These are phyloP conservation scores for Ascochyta pisi DNA, from an alignment of 2,329 filamentous ascomycete species.

Conservation along the genomic window DNA sequence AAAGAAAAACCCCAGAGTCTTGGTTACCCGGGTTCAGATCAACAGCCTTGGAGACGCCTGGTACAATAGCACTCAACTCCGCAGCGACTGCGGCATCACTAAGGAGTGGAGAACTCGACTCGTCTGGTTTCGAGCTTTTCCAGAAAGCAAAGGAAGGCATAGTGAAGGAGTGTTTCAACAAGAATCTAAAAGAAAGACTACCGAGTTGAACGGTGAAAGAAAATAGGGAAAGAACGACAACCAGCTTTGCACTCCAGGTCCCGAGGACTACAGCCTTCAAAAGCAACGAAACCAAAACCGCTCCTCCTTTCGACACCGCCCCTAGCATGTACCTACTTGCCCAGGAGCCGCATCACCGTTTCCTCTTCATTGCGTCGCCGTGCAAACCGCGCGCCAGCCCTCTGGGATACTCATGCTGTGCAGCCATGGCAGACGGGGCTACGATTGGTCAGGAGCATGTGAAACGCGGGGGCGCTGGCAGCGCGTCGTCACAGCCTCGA, in stretches of 20 bases:
- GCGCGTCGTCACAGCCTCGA: background rate
- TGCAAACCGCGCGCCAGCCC: background rate
- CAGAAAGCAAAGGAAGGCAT: constrained; percentile 36
- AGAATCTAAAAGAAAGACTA: background rate
- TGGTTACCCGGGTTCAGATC: constrained; percentile 24
- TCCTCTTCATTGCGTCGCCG: constrained; percentile 13
- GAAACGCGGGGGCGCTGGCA: constrained; percentile 10
- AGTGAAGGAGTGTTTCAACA: constrained; percentile 3
- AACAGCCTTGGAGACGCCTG: constrained; percentile 3
- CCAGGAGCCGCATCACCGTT: constrained; percentile 23
- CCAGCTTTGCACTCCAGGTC: background rate
- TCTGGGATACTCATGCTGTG: constrained; percentile 10
- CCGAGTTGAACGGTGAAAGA: background rate
- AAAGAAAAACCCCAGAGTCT: constrained; percentile 28
- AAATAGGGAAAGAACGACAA: background rate
- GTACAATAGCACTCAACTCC: constrained; percentile 2
- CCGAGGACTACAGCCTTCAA: constrained; percentile 1
- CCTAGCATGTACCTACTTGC: constrained; percentile 3
- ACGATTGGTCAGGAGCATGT: constrained; percentile 12
- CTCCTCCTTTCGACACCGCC: constrained; percentile 1
- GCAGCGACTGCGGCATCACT: constrained; percentile 10
- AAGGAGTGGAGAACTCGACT: constrained; percentile 12
- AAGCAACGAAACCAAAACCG: background rate
- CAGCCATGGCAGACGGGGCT: background rate
- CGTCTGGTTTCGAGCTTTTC: constrained; percentile 25